Base-by-base conservation (phyloP, 2,329 filamentous ascomycete species). In the Aureobasidium sp. region DNA sequence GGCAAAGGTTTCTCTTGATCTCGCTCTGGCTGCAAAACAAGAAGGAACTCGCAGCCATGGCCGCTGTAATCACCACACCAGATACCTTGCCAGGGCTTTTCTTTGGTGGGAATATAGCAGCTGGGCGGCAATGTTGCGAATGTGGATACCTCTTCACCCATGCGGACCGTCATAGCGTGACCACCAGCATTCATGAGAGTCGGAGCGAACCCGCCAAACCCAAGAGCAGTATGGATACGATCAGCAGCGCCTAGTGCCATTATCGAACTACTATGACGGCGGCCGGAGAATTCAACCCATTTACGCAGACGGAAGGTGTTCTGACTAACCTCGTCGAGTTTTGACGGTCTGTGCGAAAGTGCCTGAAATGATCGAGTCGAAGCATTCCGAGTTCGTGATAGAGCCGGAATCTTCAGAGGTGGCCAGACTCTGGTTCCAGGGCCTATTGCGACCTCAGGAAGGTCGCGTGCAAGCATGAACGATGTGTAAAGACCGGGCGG, bases 1-100 rank as follows among this genome's bases (percentile, higher is more conserved):
- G 78, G 78, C 6, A 81, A 63, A 0, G 78, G 75, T 9, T 52
- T 62, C 44, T 70, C 70, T 8, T 69, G 67, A 0, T 72, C 70
- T 42, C 79, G 72, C 56, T 88, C 86, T 0, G 86, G 85, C 70
- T 99, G 94, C 67, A 91, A 79, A 49, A 97, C 78, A 14, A 95
- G 78, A 5, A 97, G 71, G 62, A 97, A 96, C 73, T 97, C 93
- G 72, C 88, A 92, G 0, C 92, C 91, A 68, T 97, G 92, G 0
- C 84, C 86, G 29, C 86, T 88, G 70, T 96, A 97, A 72, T 97
- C 92, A 0, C 92, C 92, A 17, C 91, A 88, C 89, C 90, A 97
- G 34, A 99, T 90, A 0, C 93, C 93, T 65, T 91, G 86, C 79
- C 87, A 97, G 0, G 91, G 92, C 71, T 91, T 93, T 61, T 86